phyloP scores from a whole-genome alignment of 805 yeast genomes.

The Candida vartiovaarae region DNA sequence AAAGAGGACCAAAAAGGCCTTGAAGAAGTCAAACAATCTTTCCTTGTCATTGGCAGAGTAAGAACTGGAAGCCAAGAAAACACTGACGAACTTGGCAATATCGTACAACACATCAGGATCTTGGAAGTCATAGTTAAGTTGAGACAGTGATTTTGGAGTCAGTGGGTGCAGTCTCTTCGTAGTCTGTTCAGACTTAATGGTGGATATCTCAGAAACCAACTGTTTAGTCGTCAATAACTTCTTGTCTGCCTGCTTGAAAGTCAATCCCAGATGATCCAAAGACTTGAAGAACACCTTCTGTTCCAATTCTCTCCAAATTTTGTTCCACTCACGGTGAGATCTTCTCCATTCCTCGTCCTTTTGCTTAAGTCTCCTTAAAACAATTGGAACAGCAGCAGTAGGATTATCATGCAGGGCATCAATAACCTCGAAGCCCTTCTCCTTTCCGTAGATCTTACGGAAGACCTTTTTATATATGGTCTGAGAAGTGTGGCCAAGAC shows the following conservation, averaged over 20 bases:
- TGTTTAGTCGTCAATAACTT: slow-evolving; percentile 86
- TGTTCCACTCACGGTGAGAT: slow-evolving; percentile 97
- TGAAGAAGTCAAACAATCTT: slow-evolving; percentile 62
- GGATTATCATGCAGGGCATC: slow-evolving; percentile 95
- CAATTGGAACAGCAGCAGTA: slow-evolving; percentile 89
- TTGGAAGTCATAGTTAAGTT: slow-evolving; percentile 52
- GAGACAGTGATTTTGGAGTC: slow-evolving; percentile 79
- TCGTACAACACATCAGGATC: slow-evolving; percentile 71
- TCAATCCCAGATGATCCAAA: slow-evolving; percentile 89
- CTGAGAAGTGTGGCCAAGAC: slow-evolving; percentile 84
- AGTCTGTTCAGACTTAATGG: slow-evolving; percentile 86
- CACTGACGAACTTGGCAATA: slow-evolving; percentile 57
- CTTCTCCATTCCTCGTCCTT: slow-evolving; percentile 99
- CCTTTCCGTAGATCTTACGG: slow-evolving; percentile 87
- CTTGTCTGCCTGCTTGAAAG: slow-evolving; percentile 95
- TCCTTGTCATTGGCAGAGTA: slow-evolving; percentile 80
- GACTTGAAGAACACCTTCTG: slow-evolving; percentile 92
- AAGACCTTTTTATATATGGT: slow-evolving; percentile 93
- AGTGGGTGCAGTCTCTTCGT: slow-evolving; percentile 80
- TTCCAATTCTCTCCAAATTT: slow-evolving; percentile 97
- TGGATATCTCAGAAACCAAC: slow-evolving; percentile 82
- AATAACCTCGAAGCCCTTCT: slow-evolving; percentile 92
- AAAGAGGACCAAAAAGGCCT: slow-evolving; percentile 63
- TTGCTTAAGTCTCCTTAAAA: slow-evolving; percentile 86
- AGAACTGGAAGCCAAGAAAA: slow-evolving; percentile 60